Percentiles rank a stretch among this genome's conserved stretches.
These are phyloP conservation scores for Phytophthora syringae DNA, from an alignment of 352 stramenopile genomes.

Conservation along the genomic window DNA sequence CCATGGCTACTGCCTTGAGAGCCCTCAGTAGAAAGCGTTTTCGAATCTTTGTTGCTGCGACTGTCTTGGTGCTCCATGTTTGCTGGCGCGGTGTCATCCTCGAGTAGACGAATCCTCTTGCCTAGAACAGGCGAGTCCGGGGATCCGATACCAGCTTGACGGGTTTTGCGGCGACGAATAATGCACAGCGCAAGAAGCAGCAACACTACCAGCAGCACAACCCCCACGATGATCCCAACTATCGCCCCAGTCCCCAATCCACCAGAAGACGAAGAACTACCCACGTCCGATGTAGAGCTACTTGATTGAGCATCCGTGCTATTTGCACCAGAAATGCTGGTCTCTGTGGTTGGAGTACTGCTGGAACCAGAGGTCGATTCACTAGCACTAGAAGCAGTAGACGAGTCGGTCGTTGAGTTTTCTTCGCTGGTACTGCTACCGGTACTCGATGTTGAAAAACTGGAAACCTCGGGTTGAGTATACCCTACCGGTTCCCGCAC, in stretches of 20 bases:
- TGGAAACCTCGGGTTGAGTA: no score
- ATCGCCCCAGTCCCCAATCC: slow-evolving; percentile 1
- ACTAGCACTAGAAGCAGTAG: no score
- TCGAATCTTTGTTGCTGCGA: background rate
- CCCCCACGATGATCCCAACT: background rate
- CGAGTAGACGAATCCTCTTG: background rate
- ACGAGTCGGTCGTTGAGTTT: no score
- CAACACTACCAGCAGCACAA: background rate
- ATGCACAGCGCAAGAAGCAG: background rate
- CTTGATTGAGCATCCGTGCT: background rate
- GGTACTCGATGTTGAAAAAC: no score
- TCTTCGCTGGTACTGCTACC: no score
- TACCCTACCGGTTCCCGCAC: no score
- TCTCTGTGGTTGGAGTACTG: no score
- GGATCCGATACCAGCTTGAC: background rate
- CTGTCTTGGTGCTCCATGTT: background rate
- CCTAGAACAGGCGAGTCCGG: background rate
- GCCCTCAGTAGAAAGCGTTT: no score
- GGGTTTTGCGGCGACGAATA: background rate
- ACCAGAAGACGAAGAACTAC: slow-evolving; percentile 23
- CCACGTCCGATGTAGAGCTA: background rate
- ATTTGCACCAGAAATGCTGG: no score
- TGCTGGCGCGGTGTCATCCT: background rate
- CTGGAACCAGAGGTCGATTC: no score
- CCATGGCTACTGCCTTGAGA: no score